Conservation (phyloP, 2,329 filamentous ascomycete species). For the Aspergillus thermomutatus region DNA sequence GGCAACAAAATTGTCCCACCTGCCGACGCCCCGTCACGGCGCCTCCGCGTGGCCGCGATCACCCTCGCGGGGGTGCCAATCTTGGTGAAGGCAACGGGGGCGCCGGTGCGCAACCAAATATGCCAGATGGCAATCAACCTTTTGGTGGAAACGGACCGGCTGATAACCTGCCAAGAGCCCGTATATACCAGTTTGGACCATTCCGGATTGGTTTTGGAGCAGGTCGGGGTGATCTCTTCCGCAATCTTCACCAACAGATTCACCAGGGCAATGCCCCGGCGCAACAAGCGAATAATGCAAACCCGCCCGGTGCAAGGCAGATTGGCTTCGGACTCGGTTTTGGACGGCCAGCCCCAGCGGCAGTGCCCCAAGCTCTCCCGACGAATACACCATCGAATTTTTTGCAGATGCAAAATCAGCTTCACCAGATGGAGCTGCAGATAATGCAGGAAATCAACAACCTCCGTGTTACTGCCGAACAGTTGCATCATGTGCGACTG, state of each 20-base stretch:
- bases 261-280: constrained; percentile 46
- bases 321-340: constrained; percentile 43
- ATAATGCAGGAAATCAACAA: constrained; percentile 64
- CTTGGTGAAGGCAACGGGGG: constrained; percentile 24
- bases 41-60: constrained; percentile 27
- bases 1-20: constrained; percentile 95
- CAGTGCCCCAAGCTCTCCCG: constrained; percentile 14
- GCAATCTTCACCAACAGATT: constrained; percentile 64
- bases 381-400: constrained; percentile 17
- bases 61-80: constrained; percentile 28
- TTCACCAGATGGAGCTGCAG: constrained; percentile 65
- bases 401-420: constrained; percentile 52
- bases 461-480: constrained; percentile 62
- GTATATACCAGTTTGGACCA: constrained; percentile 71
- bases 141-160: constrained; percentile 37
- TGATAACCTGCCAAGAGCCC: constrained; percentile 47
- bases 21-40: constrained; percentile 79
- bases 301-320: constrained; percentile 34
- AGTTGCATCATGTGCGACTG: constrained; percentile 65
- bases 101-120: constrained; percentile 27
- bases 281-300: constrained; percentile 31
- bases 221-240: constrained; percentile 58
- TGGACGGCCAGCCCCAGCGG: constrained; percentile 28
- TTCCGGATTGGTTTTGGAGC: constrained; percentile 67
- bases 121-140: constrained; percentile 34